Evolutionary conservation across 106 monocot species (phyloP).

Genomic region (Dioscorea zingiberensis): DNA sequence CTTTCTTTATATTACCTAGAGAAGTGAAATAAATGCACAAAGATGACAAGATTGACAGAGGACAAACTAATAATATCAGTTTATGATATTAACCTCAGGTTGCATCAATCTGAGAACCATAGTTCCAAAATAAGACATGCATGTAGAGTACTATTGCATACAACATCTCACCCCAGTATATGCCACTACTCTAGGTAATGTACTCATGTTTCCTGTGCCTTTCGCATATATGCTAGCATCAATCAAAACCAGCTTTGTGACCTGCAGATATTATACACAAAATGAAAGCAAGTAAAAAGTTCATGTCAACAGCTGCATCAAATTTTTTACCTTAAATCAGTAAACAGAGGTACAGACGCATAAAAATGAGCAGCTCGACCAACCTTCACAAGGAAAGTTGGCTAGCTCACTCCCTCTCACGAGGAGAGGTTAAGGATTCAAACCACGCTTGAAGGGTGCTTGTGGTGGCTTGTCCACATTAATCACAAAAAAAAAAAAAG

Average conservation of each 20-base stretch:
- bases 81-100: background rate
- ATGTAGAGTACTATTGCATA: background rate
- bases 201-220: conserved; percentile 64
- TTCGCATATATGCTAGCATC: conserved; percentile 80
- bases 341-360: too few species aligned
- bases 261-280: conserved; percentile 25
- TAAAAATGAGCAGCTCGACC: too few species aligned
- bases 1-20: too few species aligned
- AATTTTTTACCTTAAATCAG: too few species aligned
- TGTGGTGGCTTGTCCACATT: too few species aligned
- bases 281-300: background rate
- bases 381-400: too few species aligned
- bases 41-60: background rate
- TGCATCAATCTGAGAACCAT: conserved; percentile 1
- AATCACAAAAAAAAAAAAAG: too few species aligned
- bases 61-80: background rate
- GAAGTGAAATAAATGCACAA: too few species aligned
- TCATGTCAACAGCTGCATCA: background rate
- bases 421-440: too few species aligned
- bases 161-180: conserved; percentile 78
- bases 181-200: conserved; percentile 55
- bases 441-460: too few species aligned
- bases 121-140: conserved; percentile 1
- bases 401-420: too few species aligned
- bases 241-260: conserved; percentile 64